Base-by-base conservation (phyloP, 148 eudicot genomes). In the Salicornia ramosissima region DNA sequence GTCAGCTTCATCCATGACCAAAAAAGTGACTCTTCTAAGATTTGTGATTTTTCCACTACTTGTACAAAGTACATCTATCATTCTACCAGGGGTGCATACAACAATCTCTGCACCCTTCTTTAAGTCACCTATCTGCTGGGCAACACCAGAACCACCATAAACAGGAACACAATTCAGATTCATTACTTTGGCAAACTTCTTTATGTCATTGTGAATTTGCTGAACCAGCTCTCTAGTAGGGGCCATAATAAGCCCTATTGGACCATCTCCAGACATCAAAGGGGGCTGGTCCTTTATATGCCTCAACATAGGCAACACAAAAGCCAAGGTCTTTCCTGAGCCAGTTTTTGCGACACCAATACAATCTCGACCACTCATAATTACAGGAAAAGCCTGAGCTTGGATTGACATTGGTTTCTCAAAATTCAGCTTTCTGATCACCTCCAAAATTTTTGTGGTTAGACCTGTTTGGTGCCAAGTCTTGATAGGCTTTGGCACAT, bases 1-100 rank as follows among this genome's bases (percentile, higher is more conserved):
- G 73, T 89, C 96, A 58, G 96, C 96, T 79, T 89, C 96, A 64
- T 89, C 96, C 96, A 89, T 82, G 71, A 89, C 96, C 82, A 89
- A 76, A 71, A 85, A 89, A 25, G 96, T 85, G 39, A 89, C 96
- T 64, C 96, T 82, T 3, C 96, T 84, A 43, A 89, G 86, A 78
- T 89, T 89, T 51, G 96, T 89, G 21, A 89, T 89, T 69, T 89
- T 89, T 53, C 96, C 96, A 68, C 78, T 74, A 60, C 96, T 87
- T 0, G 96, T 89, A 58, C 90, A 87, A 4, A 89, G 88, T 62
- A 89, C 85, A 64, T 89, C 96, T 50, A 89, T 89, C 96, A 89
- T 89, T 78, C 96, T 85, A 65, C 96, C 96, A 47, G 92, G 96
- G 60, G 96, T 89, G 69, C 96, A 90, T 18, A 90, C 96, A 64